These are phyloP conservation scores for Psilocybe tampanensis DNA, from an alignment of 768 basidiomycete genomes.

Conservation along the genomic window DNA sequence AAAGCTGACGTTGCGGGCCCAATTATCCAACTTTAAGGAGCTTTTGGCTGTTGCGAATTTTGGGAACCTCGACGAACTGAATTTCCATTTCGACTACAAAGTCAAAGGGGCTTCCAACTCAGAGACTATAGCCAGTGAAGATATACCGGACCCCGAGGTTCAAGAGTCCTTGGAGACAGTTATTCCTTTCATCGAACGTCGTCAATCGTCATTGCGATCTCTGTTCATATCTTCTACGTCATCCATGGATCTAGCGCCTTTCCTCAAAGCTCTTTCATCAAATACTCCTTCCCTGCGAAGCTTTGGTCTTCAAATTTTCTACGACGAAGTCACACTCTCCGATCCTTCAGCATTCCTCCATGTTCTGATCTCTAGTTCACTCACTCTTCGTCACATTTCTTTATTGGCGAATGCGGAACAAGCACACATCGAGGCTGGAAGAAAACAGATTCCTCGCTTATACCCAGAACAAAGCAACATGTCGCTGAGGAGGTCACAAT, in stretches of 20 bases:
- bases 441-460: not conserved
- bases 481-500: conserved; percentile 3
- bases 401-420: conserved; percentile 20
- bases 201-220: conserved; percentile 25
- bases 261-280: conserved; percentile 30
- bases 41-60: conserved; percentile 31
- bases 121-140: no score
- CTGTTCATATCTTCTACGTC: conserved; percentile 37
- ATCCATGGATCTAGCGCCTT: conserved; percentile 31
- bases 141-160: conserved; percentile 2
- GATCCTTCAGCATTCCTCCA: conserved; percentile 23
- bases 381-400: conserved; percentile 23
- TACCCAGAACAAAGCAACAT: not conserved
- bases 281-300: conserved; percentile 25
- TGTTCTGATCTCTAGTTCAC: conserved; percentile 22
- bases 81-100: conserved; percentile 35
- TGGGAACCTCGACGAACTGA: conserved; percentile 32
- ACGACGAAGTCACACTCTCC: conserved; percentile 22
- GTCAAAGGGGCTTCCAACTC: not conserved
- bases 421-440: not conserved
- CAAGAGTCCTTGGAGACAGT: conserved; percentile 25
- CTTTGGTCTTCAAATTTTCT: conserved; percentile 23
- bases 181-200: conserved; percentile 33
- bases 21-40: conserved; percentile 32
- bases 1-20: conserved; percentile 34